Evolutionary conservation across 495 filamentous ascomycete species (phyloP), one percentile per base, ranked within the genome.

Genomic region (Penicillium daleae): DNA sequence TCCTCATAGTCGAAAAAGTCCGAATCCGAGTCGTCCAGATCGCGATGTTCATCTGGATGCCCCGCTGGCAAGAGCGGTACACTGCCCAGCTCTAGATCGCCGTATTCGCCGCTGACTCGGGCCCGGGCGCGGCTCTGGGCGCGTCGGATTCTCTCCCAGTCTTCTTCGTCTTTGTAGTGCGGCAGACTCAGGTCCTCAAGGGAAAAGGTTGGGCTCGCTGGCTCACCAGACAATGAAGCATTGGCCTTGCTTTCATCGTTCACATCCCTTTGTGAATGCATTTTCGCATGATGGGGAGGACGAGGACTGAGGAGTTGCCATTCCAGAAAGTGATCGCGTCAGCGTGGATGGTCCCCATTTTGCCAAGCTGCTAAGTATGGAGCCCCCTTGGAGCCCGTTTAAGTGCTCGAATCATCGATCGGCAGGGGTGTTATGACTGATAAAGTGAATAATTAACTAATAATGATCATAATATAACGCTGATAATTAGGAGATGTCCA

Each of bases 11-110:
- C 29, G 17, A 32, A 33, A 51, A 56, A 52, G 19, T 64, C 44
- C 39, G 56, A 50, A 44, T 64, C 59, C 1, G 60, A 62, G 19
- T 63, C 62, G 8, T 51, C 40, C 19, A 39, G 22, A n/a, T 57
- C 56, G 19, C 37, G 39, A 2, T 50, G 44, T 9, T 59, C 40
- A 29, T 46, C 57, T n/a, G 37, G 50, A 7, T 10, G 27, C 17
- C 62, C 62, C 1, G 53, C 42, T 0, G 66, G 63, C 22, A 73
- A 52, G 9, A 73, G 51, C 3, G 70, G 70, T 13, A 69, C 54
- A 59, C 64, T 59, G 42, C 70, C 70, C 27, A 67, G 27, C 55
- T 71, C 70, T 48, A 73, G 44, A 50, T 71, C 68, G 13, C 35
- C 55, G 24, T 65, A 31, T 21, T 70, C 64, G 42, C 46, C 60